Base-by-base conservation (phyloP, 371 early-diverging fungal genomes). In the Lichtheimia ramosa region DNA sequence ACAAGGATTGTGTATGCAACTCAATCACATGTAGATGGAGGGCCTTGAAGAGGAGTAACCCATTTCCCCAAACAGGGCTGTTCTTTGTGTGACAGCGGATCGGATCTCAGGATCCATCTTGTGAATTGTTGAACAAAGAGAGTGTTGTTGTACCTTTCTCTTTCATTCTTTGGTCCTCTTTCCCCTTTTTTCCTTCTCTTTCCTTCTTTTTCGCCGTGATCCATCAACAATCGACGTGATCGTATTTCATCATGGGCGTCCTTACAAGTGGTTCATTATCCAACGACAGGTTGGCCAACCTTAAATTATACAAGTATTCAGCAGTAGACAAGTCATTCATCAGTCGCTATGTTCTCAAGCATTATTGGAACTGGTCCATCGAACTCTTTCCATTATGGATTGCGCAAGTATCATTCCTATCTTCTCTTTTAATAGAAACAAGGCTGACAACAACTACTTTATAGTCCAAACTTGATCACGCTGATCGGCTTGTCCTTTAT, bases 381-480 rank as follows among this genome's bases (percentile, higher is more conserved):
- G 83, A 87, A 7, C 68, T 92, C 46, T 92, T 98, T 70, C 99
- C 98, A 28, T 72, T 84, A 64, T 92, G 92, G 90, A 87, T 98
- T 81, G 96, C 97, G 91, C 92, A 88, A 86, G 92, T 73, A 46
- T n/a, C 21, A 21, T 16, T 5, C 15, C 21, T 8, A 46, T 1
- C 15, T 4, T 46, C 3, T n/a, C 0, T 0, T 14, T 23, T 21
- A 4, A 5, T 23, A 25, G 42, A 28, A 48, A 14, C 1, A 18
- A 34, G 6, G 34, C 34, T 34, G 10, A 34, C 34, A 34, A 34
- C 34, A 34, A 34, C 34, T 8, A 8, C 34, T 10, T 8, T 34
- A 34, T 62, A 96, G 96, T 5, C 99, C 99, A 49, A 99, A 99
- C 74, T 71, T 95, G 62, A 97, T 99, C 63, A 99, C 99, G 13